phyloP scores from a whole-genome alignment of 495 filamentous ascomycete genomes.

The Aspergillus coremiiformis region DNA sequence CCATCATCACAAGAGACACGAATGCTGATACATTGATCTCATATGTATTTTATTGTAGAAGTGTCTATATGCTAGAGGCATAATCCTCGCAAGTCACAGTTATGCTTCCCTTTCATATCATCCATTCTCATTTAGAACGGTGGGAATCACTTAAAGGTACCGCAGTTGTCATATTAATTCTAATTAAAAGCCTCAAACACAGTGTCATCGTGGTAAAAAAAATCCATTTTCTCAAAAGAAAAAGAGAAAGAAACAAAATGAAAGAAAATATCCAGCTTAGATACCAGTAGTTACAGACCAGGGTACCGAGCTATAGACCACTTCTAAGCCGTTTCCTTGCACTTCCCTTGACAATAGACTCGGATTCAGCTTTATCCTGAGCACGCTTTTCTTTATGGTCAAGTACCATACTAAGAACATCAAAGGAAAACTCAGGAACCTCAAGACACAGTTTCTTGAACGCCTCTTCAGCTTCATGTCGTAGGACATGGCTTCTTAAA shows the following conservation, averaged over 20 bases:
- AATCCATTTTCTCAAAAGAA: no score
- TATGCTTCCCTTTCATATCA: not conserved
- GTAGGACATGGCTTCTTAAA: constrained; percentile 65
- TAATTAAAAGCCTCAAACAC: no score
- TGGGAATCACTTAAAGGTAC: not conserved
- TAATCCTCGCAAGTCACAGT: not conserved
- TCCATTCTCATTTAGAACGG: not conserved
- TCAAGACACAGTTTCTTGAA: constrained; percentile 79
- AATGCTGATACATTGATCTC: not conserved
- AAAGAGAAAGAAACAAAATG: not conserved
- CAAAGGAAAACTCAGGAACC: constrained; percentile 83
- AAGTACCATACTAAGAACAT: constrained; percentile 68
- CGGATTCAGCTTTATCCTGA: constrained; percentile 21
- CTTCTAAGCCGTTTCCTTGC: constrained; percentile 28
- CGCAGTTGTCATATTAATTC: no score
- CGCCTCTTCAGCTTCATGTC: constrained; percentile 74
- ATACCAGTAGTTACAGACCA: no score
- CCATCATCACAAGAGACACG: not conserved
- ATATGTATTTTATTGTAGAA: not conserved
- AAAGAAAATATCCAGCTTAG: not conserved
- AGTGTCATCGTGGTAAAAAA: no score
- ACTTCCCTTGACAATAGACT: constrained; percentile 24
- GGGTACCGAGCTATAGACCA: constrained; percentile 18
- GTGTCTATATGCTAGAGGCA: not conserved
- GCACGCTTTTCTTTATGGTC: constrained; percentile 56